A percentile compares a stretch with the other conserved stretches of the same genome.
phyloP scores from a whole-genome alignment of 2,329 filamentous ascomycete species.

The Chrysoporthe puriensis region DNA sequence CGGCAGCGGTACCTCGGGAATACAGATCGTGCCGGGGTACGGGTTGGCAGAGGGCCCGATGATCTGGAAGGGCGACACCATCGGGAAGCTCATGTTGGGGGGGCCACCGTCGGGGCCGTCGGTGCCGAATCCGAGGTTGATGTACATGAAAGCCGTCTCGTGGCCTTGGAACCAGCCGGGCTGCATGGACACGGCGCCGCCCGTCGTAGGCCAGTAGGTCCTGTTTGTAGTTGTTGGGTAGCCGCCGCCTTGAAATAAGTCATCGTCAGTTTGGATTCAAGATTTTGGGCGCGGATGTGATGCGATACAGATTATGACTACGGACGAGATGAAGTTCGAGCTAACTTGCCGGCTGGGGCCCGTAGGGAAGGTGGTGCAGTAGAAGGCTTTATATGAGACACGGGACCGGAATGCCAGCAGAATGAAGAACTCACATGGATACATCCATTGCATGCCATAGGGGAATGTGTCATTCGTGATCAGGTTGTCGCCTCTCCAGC shows the following conservation, averaged over 20 bases:
- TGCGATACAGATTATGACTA: background rate
- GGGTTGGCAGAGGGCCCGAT: slow-evolving; percentile 78
- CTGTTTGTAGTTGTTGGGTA: slow-evolving; percentile 77
- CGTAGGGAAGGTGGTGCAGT: background rate
- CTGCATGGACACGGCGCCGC: slow-evolving; percentile 87
- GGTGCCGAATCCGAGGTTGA: slow-evolving; percentile 87
- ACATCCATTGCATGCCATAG: slow-evolving; percentile 94
- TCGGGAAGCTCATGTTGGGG: slow-evolving; percentile 82
- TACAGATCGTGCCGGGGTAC: slow-evolving; percentile 87
- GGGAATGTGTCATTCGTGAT: slow-evolving; percentile 78
- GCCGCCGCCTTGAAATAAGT: slow-evolving; percentile 72
- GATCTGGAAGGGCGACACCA: slow-evolving; percentile 82
- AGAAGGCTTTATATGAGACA: background rate
- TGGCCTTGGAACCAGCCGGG: slow-evolving; percentile 97
- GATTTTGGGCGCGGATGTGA: background rate
- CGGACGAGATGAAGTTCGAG: background rate
- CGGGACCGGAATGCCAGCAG: background rate
- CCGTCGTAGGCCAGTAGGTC: slow-evolving; percentile 86
- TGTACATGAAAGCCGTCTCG: slow-evolving; percentile 77
- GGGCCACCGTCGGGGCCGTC: slow-evolving; percentile 67
- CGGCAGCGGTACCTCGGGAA: slow-evolving; percentile 87
- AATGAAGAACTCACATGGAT: slow-evolving; percentile 73
- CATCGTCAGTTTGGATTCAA: slow-evolving; percentile 5
- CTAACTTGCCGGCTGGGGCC: background rate
- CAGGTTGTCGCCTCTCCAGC: slow-evolving; percentile 85